These are phyloP conservation scores for Verticillium dahliae DNA, from an alignment of 2,329 filamentous ascomycete species.

Conservation along the genomic window DNA sequence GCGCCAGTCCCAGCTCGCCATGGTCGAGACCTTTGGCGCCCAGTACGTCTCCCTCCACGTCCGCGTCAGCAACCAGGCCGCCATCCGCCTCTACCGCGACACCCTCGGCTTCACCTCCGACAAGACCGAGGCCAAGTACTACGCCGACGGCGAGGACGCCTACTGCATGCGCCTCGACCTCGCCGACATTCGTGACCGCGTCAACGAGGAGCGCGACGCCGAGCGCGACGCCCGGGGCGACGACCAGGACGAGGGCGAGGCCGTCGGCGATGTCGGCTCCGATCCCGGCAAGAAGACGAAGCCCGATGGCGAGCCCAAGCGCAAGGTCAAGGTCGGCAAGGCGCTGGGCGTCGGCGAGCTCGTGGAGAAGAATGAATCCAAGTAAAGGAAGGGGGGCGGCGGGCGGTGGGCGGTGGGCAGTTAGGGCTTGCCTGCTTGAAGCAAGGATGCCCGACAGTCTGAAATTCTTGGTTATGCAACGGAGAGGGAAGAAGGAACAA, in stretches of 20 bases:
- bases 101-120: constrained; percentile 85
- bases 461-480: too few species aligned
- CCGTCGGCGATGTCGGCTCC: constrained; percentile 59
- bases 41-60: constrained; percentile 95
- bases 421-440: too few species aligned
- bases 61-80: constrained; percentile 86
- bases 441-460: too few species aligned
- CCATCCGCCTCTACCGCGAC: constrained; percentile 85
- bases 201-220: constrained; percentile 27
- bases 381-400: background rate
- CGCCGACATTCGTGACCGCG: constrained; percentile 43
- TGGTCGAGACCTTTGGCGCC: constrained; percentile 90
- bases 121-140: constrained; percentile 84
- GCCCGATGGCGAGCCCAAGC: constrained; percentile 38
- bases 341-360: constrained; percentile 71
- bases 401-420: background rate
- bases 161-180: constrained; percentile 91
- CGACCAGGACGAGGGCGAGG: constrained; percentile 58
- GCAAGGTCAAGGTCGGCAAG: constrained; percentile 80
- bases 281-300: constrained; percentile 35
- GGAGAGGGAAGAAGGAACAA: too few species aligned
- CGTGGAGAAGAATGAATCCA: constrained; percentile 60
- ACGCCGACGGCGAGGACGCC: constrained; percentile 95
- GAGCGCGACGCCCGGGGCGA: constrained; percentile 22
- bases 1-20: constrained; percentile 90